phyloP scores from a whole-genome alignment of 768 basidiomycete species.

The Podaxis sp. region DNA sequence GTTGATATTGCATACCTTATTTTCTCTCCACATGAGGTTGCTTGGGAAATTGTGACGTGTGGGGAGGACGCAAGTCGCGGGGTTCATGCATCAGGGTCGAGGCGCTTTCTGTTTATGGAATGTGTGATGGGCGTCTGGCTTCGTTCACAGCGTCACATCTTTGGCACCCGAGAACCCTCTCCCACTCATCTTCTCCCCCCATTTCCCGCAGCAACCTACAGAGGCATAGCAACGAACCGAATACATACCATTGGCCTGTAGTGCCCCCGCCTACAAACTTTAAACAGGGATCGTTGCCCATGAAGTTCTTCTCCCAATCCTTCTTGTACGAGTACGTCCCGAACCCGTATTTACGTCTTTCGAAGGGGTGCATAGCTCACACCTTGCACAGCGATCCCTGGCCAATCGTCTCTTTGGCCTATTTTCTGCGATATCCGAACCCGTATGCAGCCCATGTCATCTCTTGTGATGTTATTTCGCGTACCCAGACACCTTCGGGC shows the following conservation, averaged over 20 bases:
- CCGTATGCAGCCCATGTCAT: slow-evolving; percentile 92
- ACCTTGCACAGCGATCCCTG: slow-evolving; percentile 75
- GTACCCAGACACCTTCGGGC: slow-evolving; percentile 69
- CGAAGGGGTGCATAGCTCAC: slow-evolving; percentile 19
- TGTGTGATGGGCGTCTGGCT: slow-evolving; percentile 4
- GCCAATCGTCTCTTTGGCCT: slow-evolving; percentile 89
- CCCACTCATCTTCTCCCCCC: slow-evolving; percentile 2
- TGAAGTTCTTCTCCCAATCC: slow-evolving; percentile 60
- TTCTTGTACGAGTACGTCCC: slow-evolving; percentile 53
- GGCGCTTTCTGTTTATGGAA: slow-evolving; percentile 6
- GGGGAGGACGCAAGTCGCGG: background rate
- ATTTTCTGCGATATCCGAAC: slow-evolving; percentile 94
- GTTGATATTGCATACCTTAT: background rate
- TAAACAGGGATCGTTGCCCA: slow-evolving; percentile 35
- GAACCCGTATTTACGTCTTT: background rate
- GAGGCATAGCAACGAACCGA: slow-evolving; percentile 4
- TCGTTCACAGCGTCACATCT: slow-evolving; percentile 2
- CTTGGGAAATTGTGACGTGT: background rate
- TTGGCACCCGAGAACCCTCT: background rate
- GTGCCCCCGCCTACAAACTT: slow-evolving; percentile 3
- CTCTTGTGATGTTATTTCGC: slow-evolving; percentile 94
- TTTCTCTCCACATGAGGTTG: background rate
- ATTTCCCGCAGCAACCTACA: background rate
- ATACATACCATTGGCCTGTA: background rate
- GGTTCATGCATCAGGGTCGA: background rate